Percentiles rank a stretch among this genome's conserved stretches.
These are phyloP conservation scores for Xerocomellus intermedius DNA, from an alignment of 768 basidiomycete genomes.

Conservation along the genomic window DNA sequence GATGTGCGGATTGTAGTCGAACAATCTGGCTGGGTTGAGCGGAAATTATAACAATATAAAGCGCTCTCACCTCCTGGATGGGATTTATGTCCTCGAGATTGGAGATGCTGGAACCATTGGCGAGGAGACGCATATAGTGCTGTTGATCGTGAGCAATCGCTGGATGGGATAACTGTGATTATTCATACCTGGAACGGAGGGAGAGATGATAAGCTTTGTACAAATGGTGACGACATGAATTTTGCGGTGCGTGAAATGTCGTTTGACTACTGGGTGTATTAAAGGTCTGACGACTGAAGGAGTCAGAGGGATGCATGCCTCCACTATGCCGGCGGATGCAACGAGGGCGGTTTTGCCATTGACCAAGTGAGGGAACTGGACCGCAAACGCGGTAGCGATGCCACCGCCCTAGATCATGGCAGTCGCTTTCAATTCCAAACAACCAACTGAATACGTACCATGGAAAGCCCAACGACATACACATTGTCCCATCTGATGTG, in stretches of 20 bases:
- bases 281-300: neutral
- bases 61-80: slow-evolving; percentile 42
- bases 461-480: slow-evolving; percentile 67
- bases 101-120: slow-evolving; percentile 32
- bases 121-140: slow-evolving; percentile 54
- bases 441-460: slow-evolving; percentile 43
- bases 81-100: slow-evolving; percentile 28
- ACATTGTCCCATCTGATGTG: slow-evolving; percentile 71
- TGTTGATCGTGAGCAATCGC: slow-evolving; percentile 16
- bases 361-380: slow-evolving; percentile 70
- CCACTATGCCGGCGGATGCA: slow-evolving; percentile 67
- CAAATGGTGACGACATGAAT: slow-evolving; percentile 73
- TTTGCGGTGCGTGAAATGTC: slow-evolving; percentile 75
- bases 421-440: slow-evolving; percentile 8
- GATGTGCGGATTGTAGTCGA: slow-evolving; percentile 73
- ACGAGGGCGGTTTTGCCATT: slow-evolving; percentile 64
- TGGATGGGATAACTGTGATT: neutral
- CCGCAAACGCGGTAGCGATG: slow-evolving; percentile 67
- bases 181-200: slow-evolving; percentile 54
- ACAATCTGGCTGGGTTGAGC: slow-evolving; percentile 49
- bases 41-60: neutral
- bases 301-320: slow-evolving; percentile 37
- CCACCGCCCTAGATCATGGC: slow-evolving; percentile 61
- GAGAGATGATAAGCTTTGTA: slow-evolving; percentile 66
- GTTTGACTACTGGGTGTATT: slow-evolving; percentile 39